These are phyloP conservation scores for Primulina eburnea DNA, from an alignment of 257 asterid genomes.

Conservation along the genomic window DNA sequence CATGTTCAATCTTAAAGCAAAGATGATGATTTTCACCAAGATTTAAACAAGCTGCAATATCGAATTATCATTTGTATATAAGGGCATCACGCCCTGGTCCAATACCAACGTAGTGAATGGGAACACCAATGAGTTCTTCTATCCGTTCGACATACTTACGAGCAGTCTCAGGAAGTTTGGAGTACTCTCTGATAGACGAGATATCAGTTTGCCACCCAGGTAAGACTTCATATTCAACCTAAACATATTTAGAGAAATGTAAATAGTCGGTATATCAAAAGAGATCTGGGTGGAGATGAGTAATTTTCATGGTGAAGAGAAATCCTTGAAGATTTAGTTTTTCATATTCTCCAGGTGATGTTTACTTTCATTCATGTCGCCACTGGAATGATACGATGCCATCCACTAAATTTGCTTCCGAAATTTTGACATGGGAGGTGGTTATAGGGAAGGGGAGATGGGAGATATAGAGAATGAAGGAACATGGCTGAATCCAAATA, in stretches of 20 bases:
- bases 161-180: conserved; percentile 83
- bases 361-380: background rate
- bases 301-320: background rate
- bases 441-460: background rate
- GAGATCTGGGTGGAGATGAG: background rate
- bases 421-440: background rate
- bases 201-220: conserved; percentile 90
- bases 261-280: background rate
- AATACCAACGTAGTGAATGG: conserved; percentile 83
- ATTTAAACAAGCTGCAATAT: background rate
- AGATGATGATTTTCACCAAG: conserved; percentile 9
- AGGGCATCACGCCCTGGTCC: conserved; percentile 99
- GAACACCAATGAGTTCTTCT: conserved; percentile 86
- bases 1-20: conserved; percentile 19
- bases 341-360: background rate
- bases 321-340: background rate
- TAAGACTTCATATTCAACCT: conserved; percentile 88
- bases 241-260: conserved; percentile 12
- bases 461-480: background rate
- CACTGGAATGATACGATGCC: background rate
- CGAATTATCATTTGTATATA: conserved; percentile 63
- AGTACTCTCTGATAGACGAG: conserved; percentile 74
- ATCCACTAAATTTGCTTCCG: background rate
- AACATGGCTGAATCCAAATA: background rate
- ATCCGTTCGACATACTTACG: conserved; percentile 75